Evolutionary conservation across 768 basidiomycete species (phyloP).

Genomic region (Sutorius australiensis): DNA sequence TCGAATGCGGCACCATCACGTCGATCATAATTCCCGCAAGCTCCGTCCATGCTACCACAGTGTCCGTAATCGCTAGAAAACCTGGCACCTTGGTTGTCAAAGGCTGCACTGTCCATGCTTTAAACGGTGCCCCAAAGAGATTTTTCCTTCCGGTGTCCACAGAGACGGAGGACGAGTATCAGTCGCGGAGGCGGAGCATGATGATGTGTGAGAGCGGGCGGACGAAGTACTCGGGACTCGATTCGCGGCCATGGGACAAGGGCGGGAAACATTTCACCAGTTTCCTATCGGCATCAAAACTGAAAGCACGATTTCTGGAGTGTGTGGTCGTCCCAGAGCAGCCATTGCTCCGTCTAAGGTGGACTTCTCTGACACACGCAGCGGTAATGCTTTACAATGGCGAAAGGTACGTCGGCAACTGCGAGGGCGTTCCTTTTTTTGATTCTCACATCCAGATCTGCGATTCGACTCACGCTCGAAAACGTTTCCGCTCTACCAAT

Average conservation of each 20-base stretch:
- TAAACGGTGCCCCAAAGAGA: slow-evolving; percentile 65
- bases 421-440: neutral
- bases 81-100: slow-evolving; percentile 68
- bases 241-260: slow-evolving; percentile 62
- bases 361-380: slow-evolving; percentile 88
- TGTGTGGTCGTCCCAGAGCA: slow-evolving; percentile 84
- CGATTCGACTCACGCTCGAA: slow-evolving; percentile 81
- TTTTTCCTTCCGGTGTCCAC: slow-evolving; percentile 74
- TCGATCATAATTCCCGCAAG: slow-evolving; percentile 65
- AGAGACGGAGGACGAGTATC: slow-evolving; percentile 63
- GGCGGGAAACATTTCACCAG: slow-evolving; percentile 38
- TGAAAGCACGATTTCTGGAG: slow-evolving; percentile 57
- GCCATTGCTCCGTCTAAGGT: slow-evolving; percentile 80
- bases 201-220: slow-evolving; percentile 64
- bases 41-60: slow-evolving; percentile 65
- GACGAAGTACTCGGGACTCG: slow-evolving; percentile 71
- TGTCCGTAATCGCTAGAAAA: slow-evolving; percentile 62
- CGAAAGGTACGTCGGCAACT: slow-evolving; percentile 60
- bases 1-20: slow-evolving; percentile 61
- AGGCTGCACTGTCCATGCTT: slow-evolving; percentile 76
- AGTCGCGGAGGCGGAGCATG: slow-evolving; percentile 53
- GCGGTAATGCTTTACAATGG: slow-evolving; percentile 95
- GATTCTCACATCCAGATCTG: slow-evolving; percentile 51
- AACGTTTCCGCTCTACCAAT: slow-evolving; percentile 81
- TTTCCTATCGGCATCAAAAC: slow-evolving; percentile 23